These are phyloP conservation scores for Secale cereale DNA, from an alignment of 176 grass and related monocot genomes.

Conservation along the genomic window DNA sequence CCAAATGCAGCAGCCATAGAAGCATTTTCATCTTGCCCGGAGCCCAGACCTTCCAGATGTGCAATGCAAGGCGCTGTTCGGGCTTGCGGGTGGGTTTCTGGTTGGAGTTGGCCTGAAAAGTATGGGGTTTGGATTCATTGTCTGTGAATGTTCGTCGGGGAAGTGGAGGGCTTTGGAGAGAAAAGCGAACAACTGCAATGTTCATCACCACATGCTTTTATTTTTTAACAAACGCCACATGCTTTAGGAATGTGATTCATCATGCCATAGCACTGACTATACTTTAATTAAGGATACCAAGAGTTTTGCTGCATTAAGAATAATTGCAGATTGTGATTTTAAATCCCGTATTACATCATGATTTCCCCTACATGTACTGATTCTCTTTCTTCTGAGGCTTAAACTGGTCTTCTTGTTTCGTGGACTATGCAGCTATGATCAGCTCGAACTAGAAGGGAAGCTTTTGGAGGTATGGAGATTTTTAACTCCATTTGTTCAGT, in stretches of 20 bases:
- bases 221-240: not conserved
- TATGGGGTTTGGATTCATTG: not conserved
- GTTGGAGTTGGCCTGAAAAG: not conserved
- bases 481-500: not conserved
- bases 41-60: no score
- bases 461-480: conserved; percentile 59
- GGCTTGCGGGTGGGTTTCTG: not conserved
- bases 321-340: not conserved
- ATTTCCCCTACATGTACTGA: not conserved
- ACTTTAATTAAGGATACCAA: not conserved
- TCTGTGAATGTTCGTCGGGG: conserved; percentile 2
- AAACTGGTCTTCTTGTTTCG: conserved; percentile 10
- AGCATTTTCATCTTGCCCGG: no score
- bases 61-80: not conserved
- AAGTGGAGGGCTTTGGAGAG: conserved; percentile 28
- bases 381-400: conserved; percentile 3
- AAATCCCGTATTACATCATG: not conserved
- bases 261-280: not conserved
- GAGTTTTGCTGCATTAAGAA: not conserved
- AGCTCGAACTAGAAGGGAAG: conserved; percentile 86
- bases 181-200: not conserved
- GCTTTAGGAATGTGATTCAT: conserved; percentile 22
- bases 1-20: no score
- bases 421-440: conserved; percentile 64
- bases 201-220: not conserved